A percentile compares a stretch with the other conserved stretches of the same genome.
phyloP scores from a whole-genome alignment of 208 protist genomes.

The Leishmania martiniquensis region DNA sequence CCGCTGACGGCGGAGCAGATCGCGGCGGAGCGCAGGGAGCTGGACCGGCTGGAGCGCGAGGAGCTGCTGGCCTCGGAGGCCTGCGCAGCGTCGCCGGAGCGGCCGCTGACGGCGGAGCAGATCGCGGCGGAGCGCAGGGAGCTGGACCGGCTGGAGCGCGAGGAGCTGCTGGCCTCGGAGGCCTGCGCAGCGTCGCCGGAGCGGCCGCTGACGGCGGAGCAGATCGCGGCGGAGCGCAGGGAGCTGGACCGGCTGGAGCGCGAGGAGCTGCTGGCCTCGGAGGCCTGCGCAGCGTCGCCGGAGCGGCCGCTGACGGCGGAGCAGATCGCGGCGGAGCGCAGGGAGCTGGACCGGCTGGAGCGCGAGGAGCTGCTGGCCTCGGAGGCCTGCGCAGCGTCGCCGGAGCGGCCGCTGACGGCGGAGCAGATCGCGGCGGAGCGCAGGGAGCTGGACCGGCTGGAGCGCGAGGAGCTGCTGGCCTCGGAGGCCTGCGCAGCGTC shows the following conservation, averaged over 20 bases:
- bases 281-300: background rate
- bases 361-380: background rate
- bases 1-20: too few relatives aligned
- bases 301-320: background rate
- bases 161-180: background rate
- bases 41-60: background rate
- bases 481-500: background rate
- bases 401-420: constrained; percentile 5
- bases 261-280: background rate
- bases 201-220: constrained; percentile 15
- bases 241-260: constrained; percentile 6
- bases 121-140: background rate
- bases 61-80: background rate
- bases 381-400: background rate
- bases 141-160: background rate
- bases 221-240: constrained; percentile 5
- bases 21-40: too few relatives aligned
- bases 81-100: background rate
- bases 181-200: background rate
- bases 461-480: background rate
- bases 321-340: background rate
- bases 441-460: background rate
- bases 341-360: constrained; percentile 5
- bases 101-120: constrained; percentile 3
- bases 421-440: constrained; percentile 7